Evolutionary conservation across 768 basidiomycete genomes (phyloP).

Genomic region (Harrya chromipes): DNA sequence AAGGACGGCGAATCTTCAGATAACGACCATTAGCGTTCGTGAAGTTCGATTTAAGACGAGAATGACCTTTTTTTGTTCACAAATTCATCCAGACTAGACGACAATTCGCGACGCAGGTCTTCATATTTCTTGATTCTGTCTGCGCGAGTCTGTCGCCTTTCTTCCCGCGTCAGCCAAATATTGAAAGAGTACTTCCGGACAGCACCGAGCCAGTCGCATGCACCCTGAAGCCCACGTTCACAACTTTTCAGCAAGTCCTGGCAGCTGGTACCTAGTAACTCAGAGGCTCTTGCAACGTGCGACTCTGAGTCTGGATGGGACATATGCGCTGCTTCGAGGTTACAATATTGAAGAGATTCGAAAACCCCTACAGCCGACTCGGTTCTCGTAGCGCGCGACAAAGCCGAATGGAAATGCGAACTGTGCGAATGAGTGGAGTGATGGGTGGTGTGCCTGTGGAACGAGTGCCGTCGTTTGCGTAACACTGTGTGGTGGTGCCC

Average conservation of each 20-base stretch:
- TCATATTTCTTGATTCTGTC: slow-evolving; percentile 38
- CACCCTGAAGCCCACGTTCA: slow-evolving; percentile 36
- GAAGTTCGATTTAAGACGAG: not conserved
- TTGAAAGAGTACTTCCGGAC: slow-evolving; percentile 36
- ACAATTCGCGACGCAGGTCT: slow-evolving; percentile 36
- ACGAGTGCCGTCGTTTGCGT: slow-evolving; percentile 9
- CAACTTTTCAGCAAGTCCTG: slow-evolving; percentile 48
- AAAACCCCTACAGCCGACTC: slow-evolving; percentile 71
- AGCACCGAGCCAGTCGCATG: slow-evolving; percentile 50
- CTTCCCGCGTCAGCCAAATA: slow-evolving; percentile 35
- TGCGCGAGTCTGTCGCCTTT: slow-evolving; percentile 30
- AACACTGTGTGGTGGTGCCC: slow-evolving; percentile 1
- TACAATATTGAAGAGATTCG: slow-evolving; percentile 66
- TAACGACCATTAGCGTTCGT: not conserved
- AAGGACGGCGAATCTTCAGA: slow-evolving; percentile 45
- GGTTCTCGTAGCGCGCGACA: slow-evolving; percentile 28
- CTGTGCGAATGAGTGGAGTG: slow-evolving; percentile 34
- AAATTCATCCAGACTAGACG: slow-evolving; percentile 43
- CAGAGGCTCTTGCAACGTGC: slow-evolving; percentile 41
- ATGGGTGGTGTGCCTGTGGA: slow-evolving; percentile 16
- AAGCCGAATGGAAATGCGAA: slow-evolving; percentile 39
- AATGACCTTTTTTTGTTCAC: slow-evolving; percentile 48
- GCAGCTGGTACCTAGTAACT: slow-evolving; percentile 51
- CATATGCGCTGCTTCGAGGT: slow-evolving; percentile 57
- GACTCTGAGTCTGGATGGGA: slow-evolving; percentile 45